Evolutionary conservation across 352 stramenopile genomes (phyloP).

Genomic region (Phytophthora uliginosa): DNA sequence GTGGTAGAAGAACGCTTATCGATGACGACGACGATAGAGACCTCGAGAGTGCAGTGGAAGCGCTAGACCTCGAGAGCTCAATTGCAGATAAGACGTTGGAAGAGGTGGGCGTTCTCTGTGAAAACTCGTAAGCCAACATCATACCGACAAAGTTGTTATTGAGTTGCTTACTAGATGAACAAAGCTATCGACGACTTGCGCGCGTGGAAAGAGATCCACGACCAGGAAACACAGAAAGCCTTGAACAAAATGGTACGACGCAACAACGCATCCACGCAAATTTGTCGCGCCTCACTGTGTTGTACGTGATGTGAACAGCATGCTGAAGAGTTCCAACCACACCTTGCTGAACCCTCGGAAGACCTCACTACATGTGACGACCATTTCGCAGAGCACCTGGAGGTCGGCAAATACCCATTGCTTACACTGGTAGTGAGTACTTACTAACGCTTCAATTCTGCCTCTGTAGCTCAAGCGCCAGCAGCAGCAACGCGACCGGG

Average conservation of each 20-base stretch:
- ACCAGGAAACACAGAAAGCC: conserved; percentile 35
- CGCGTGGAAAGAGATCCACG: conserved; percentile 48
- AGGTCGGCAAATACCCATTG: conserved; percentile 8
- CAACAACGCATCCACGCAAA: background rate
- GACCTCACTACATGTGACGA: conserved; percentile 10
- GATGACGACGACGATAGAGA: conserved; percentile 52
- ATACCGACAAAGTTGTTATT: background rate
- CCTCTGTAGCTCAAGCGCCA: conserved; percentile 20
- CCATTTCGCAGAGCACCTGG: conserved; percentile 15
- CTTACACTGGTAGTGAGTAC: background rate
- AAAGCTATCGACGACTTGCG: conserved; percentile 50
- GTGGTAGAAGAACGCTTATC: conserved; percentile 19
- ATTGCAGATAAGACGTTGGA: conserved; percentile 48
- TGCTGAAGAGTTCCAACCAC: conserved; percentile 3
- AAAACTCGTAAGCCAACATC: background rate
- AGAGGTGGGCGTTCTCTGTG: conserved; percentile 32
- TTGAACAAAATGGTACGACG: conserved; percentile 41
- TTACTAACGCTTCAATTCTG: background rate
- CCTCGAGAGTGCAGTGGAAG: conserved; percentile 49
- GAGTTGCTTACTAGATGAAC: conserved; percentile 44
- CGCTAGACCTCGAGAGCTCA: conserved; percentile 40
- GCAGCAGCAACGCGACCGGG: conserved; percentile 31
- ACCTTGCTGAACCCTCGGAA: background rate
- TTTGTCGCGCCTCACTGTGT: background rate
- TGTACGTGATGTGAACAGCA: background rate